phyloP scores from a whole-genome alignment of 345 rosid genomes.

The Bruguiera sexangula region DNA sequence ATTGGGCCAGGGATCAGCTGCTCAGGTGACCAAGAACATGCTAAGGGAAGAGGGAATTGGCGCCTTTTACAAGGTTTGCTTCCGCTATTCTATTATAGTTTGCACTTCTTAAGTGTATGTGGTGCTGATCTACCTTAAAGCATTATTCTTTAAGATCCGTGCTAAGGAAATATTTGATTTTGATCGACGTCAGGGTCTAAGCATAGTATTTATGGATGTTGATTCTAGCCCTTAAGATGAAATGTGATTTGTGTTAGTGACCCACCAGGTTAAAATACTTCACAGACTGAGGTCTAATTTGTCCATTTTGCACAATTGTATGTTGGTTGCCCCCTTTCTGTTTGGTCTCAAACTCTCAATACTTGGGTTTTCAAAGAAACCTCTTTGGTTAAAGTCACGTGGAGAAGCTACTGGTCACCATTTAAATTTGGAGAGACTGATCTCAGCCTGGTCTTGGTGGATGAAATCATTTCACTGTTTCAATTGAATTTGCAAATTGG shows the following conservation, averaged over 20 bases:
- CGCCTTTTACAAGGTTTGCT: constrained; percentile 85
- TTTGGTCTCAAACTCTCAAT: too few species aligned
- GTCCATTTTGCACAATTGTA: too few species aligned
- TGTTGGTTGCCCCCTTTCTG: too few species aligned
- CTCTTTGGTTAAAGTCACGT: too few species aligned
- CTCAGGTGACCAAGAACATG: constrained; percentile 65
- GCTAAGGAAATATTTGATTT: background rate
- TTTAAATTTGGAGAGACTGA: background rate
- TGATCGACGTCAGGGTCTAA: background rate
- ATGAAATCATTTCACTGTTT: background rate
- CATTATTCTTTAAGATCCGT: background rate
- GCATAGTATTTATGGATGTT: background rate
- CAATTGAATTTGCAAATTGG: background rate
- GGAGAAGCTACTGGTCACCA: background rate
- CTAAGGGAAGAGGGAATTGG: constrained; percentile 79
- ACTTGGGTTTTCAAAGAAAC: too few species aligned
- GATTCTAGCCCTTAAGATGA: background rate
- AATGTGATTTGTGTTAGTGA: too few species aligned
- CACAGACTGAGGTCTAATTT: too few species aligned
- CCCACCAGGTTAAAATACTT: too few species aligned
- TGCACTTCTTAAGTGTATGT: background rate
- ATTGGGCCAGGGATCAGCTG: constrained; percentile 96
- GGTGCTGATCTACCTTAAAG: background rate
- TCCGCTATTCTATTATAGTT: background rate
- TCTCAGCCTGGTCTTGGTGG: too few species aligned